Evolutionary conservation across 306 rosid genomes (phyloP).

Genomic region (Fagus crenata): DNA sequence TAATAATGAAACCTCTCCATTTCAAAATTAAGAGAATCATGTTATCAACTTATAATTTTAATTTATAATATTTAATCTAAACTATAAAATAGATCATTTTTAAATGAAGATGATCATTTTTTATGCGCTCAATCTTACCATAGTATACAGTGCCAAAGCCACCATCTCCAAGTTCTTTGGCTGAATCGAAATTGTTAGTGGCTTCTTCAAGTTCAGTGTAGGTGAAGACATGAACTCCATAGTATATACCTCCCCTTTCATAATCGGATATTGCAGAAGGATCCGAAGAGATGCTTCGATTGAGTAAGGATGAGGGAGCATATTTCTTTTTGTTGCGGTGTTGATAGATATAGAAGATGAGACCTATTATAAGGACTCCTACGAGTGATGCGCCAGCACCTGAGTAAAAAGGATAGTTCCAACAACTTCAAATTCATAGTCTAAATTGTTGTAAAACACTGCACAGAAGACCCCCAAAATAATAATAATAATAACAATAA

Average conservation of each 20-base stretch:
- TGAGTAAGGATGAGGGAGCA: conserved; percentile 26
- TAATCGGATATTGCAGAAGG: conserved; percentile 32
- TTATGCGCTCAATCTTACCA: conserved; percentile 17
- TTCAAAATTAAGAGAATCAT: no score
- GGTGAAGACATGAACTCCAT: conserved; percentile 18
- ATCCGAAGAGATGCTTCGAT: conserved; percentile 44
- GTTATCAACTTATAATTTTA: no score
- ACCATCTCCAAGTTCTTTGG: conserved; percentile 36
- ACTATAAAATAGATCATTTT: no score
- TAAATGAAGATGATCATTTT: no score
- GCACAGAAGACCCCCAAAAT: background rate
- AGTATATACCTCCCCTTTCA: conserved; percentile 55
- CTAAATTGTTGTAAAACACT: background rate
- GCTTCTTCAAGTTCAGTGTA: conserved; percentile 39
- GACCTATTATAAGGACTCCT: background rate
- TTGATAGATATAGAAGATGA: conserved; percentile 3
- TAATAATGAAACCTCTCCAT: no score
- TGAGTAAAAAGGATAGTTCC: conserved; percentile 21
- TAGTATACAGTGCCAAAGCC: conserved; percentile 38
- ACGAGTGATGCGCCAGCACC: conserved; percentile 16
- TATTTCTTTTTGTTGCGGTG: conserved; percentile 33
- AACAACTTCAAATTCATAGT: conserved; percentile 9
- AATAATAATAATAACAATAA: no score
- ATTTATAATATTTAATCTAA: no score
- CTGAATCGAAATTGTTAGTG: conserved; percentile 31